Evolutionary conservation across 2,329 filamentous ascomycete species (phyloP), one percentile per base, ranked within the genome.

Genomic region (Arthrobotrys musiformis): DNA sequence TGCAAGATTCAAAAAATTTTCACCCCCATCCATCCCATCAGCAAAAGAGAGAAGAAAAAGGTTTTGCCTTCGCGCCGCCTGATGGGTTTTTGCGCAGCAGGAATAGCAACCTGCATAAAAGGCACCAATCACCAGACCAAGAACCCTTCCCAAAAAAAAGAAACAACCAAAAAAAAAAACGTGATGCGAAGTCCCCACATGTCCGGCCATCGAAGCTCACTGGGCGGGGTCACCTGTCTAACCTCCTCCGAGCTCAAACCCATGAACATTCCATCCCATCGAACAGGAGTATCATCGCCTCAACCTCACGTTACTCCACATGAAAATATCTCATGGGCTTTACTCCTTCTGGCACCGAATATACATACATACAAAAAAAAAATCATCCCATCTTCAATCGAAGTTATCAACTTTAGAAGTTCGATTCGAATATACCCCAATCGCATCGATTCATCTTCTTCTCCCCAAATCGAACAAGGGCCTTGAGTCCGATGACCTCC

Each of bases 91-190:
- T 33, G 56, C 46, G 60, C 69, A 52, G 61, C 68, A 72, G 4
- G n/a, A n/a, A n/a, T n/a, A n/a, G 30, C 40, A 42, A 42, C 22
- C 66, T 64, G 68, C 60, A 73, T 66, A 67, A 73, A 61, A 61
- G 48, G 52, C 69, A 67, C 69, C 69, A 73, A 73, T 73, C 69
- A 73, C 42, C 69, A 61, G 69, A 73, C 69, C n/a, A n/a, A n/a
- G n/a, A n/a, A n/a, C 68, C 42, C 17, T 46, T 15, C n/a, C 40
- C 26, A 37, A 19, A 35, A 62, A 64, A 28, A 52, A 30, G 19
- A 33, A 64, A 64, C 62, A 56, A 56, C 42, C 15, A 15, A 22
- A 42, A 40, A 24, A 37, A 42, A 73, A 66, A 73, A 67, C 69
- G 69, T 73, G 60, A 67, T 44, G 44, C 42, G 19, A n/a, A n/a